These are phyloP conservation scores for Leptographium lundbergii DNA, from an alignment of 2,329 filamentous ascomycete species.

Conservation along the genomic window DNA sequence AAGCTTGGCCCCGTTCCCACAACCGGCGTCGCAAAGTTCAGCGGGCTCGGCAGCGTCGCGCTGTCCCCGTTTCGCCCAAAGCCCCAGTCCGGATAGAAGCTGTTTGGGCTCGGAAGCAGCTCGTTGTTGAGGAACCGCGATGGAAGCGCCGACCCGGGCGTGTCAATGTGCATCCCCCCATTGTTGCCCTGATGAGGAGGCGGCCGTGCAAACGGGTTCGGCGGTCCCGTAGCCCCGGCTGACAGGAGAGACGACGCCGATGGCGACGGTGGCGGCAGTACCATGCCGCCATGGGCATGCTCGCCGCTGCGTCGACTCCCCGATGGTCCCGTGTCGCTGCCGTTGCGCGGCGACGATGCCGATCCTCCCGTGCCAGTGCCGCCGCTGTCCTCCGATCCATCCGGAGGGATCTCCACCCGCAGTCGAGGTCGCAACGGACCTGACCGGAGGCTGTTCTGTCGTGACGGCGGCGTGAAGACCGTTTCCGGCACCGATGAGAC, in stretches of 20 bases:
- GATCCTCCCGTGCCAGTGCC: constrained; percentile 54
- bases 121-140: constrained; percentile 83
- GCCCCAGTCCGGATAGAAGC: constrained; percentile 87
- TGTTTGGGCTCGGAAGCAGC: constrained; percentile 79
- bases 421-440: constrained; percentile 62
- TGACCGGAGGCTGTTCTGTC: constrained; percentile 63
- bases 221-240: constrained; percentile 81
- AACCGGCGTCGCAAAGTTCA: constrained; percentile 82
- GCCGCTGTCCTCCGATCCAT: constrained; percentile 62
- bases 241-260: constrained; percentile 76
- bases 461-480: constrained; percentile 55
- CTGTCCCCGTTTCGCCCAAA: constrained; percentile 55
- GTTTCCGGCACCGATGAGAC: constrained; percentile 54
- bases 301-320: constrained; percentile 25
- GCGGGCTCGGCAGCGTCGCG: constrained; percentile 81
- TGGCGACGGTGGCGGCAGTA: constrained; percentile 85
- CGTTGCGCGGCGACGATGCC: constrained; percentile 42
- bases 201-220: constrained; percentile 89
- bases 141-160: constrained; percentile 86
- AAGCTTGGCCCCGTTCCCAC: constrained; percentile 50
- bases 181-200: constrained; percentile 50
- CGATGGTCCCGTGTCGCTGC: constrained; percentile 45
- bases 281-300: constrained; percentile 46
- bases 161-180: constrained; percentile 43
- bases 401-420: constrained; percentile 90